These are phyloP conservation scores for Chaetomium tenue DNA, from an alignment of 495 filamentous ascomycete species.

Conservation along the genomic window DNA sequence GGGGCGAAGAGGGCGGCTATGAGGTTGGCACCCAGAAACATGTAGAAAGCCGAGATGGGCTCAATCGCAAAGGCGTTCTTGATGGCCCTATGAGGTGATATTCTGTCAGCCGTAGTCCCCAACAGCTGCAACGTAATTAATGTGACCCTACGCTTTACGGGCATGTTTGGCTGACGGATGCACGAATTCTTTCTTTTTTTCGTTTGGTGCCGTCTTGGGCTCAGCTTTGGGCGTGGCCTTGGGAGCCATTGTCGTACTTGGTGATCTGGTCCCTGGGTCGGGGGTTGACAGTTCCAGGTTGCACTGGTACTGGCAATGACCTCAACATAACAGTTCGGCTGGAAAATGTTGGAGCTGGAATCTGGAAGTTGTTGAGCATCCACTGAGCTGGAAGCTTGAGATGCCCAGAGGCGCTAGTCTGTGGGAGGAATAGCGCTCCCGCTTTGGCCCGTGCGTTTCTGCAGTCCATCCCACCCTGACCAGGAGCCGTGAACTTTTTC, in stretches of 20 bases:
- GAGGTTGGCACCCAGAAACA: constrained; percentile 69
- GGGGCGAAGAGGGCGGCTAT: constrained; percentile 81
- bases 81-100: constrained; percentile 39
- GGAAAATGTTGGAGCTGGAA: neutral
- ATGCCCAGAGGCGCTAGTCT: constrained; percentile 12
- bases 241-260: constrained; percentile 30
- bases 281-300: neutral
- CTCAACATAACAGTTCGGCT: constrained; percentile 10
- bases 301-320: neutral
- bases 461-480: constrained; percentile 16
- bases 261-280: neutral
- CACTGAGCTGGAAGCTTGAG: neutral
- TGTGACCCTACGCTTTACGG: constrained; percentile 41
- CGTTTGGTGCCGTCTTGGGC: constrained; percentile 18
- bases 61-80: constrained; percentile 63
- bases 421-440: constrained; percentile 22
- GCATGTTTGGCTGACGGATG: constrained; percentile 49
- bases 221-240: constrained; percentile 19
- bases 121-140: neutral
- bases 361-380: neutral
- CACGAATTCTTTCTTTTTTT: constrained; percentile 36
- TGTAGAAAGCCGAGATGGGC: constrained; percentile 71
- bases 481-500: constrained; percentile 27
- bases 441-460: constrained; percentile 10
- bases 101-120: constrained; percentile 15